Percentiles rank a stretch among this genome's conserved stretches.
Conservation (phyloP, 2,329 filamentous ascomycete genomes). For the Rutstroemia sp. region DNA sequence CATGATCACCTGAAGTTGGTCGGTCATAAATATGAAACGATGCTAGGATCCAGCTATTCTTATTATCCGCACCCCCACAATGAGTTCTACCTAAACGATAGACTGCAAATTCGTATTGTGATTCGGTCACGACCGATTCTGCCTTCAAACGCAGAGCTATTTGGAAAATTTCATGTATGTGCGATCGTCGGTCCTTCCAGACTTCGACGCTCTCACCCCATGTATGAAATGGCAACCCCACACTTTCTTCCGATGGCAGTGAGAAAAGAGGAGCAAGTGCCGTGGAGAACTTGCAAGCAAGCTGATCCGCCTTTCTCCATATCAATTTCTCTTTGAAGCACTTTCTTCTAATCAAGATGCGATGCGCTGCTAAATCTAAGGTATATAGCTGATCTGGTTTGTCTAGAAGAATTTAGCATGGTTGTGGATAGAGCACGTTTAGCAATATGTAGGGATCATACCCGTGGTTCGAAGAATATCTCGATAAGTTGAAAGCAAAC, state of each 20-base stretch:
- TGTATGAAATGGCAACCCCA: constrained; percentile 2
- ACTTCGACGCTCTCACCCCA: constrained; percentile 3
- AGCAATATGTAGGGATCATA: not conserved
- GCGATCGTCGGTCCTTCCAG: constrained; percentile 9
- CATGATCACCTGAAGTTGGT: not conserved
- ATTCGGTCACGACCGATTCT: constrained; percentile 7
- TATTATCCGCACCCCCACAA: not conserved
- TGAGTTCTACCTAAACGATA: constrained; percentile 2
- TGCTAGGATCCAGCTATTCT: constrained; percentile 2
- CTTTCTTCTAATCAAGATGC: not conserved
- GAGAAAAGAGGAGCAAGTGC: constrained; percentile 11
- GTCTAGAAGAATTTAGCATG: constrained; percentile 1
- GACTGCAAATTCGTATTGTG: constrained; percentile 11
- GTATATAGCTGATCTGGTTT: constrained; percentile 4
- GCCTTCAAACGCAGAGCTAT: constrained; percentile 12
- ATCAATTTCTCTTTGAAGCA: constrained; percentile 4
- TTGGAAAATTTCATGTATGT: constrained; percentile 13
- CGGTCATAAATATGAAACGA: constrained; percentile 6
- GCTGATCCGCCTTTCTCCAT: constrained; percentile 2
- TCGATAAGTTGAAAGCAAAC: constrained; percentile 10
- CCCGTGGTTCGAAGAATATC: constrained; percentile 5
- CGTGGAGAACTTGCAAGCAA: constrained; percentile 1
- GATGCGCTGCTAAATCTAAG: constrained; percentile 14
- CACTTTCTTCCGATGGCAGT: not conserved
- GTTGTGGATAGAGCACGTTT: not conserved